Percentiles rank a stretch among this genome's conserved stretches.
These are phyloP conservation scores for Sextonia rubra DNA, from an alignment of 164 flowering plant species.

Conservation along the genomic window DNA sequence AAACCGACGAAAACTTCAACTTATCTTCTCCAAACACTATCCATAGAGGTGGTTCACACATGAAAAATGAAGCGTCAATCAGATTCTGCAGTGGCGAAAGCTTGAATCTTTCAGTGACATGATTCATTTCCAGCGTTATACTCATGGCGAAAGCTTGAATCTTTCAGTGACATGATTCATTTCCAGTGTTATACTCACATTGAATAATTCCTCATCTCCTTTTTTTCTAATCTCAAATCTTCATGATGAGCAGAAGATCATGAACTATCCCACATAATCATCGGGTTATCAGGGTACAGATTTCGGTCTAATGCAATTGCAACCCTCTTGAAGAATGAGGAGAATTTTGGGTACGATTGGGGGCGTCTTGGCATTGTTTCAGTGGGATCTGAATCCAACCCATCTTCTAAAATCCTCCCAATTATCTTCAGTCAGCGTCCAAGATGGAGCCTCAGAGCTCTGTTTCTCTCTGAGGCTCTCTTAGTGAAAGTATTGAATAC, in stretches of 20 bases:
- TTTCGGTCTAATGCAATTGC: conserved; percentile 69
- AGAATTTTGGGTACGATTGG: conserved; percentile 56
- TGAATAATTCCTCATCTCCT: conserved; percentile 87
- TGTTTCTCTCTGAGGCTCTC: conserved; percentile 39
- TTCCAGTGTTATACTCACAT: conserved; percentile 57
- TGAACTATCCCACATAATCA: conserved; percentile 70
- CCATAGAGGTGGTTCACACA: conserved; percentile 69
- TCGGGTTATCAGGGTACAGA: conserved; percentile 76
- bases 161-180: conserved; percentile 79
- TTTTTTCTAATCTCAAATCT: conserved; percentile 85
- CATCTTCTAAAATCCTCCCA: conserved; percentile 80
- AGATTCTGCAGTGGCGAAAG: conserved; percentile 74
- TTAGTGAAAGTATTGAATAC: conserved; percentile 74
- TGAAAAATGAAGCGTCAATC: conserved; percentile 54
- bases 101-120: conserved; percentile 66
- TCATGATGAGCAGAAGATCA: conserved; percentile 67
- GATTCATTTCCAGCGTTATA: conserved; percentile 74
- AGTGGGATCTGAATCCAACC: conserved; percentile 49
- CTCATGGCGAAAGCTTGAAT: conserved; percentile 61
- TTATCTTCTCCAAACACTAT: conserved; percentile 84
- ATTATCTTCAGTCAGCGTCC: conserved; percentile 83
- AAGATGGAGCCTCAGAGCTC: conserved; percentile 56
- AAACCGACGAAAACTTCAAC: conserved; percentile 59
- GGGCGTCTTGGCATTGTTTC: conserved; percentile 30
- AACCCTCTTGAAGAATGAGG: conserved; percentile 74